phyloP scores from a whole-genome alignment of 495 filamentous ascomycete species.

The Penicillium psychrofluorescens region DNA sequence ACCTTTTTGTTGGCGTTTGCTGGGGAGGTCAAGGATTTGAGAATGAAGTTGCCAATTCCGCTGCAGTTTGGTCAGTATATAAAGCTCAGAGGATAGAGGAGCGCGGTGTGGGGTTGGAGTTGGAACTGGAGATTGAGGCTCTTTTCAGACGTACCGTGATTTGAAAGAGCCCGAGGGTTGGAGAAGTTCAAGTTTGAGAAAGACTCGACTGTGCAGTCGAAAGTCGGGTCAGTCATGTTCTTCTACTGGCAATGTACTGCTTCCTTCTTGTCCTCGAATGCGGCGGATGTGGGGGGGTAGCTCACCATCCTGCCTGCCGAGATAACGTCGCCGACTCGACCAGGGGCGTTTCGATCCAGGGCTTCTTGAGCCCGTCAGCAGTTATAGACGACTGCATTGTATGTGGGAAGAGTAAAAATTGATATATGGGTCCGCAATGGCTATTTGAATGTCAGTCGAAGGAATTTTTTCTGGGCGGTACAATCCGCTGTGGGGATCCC shows the following conservation, averaged over 20 bases:
- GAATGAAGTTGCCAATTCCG: conserved; percentile 73
- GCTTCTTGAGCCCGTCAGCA: conserved; percentile 25
- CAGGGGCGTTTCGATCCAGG: conserved; percentile 67
- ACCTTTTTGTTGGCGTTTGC: conserved; percentile 25
- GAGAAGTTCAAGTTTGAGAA: conserved; percentile 83
- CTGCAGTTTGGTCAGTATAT: conserved; percentile 17
- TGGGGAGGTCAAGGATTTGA: conserved; percentile 34
- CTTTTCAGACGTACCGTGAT: conserved; percentile 49
- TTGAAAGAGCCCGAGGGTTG: conserved; percentile 94
- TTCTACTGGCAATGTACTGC: neutral
- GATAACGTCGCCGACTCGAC: conserved; percentile 62
- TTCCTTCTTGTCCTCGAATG: neutral
- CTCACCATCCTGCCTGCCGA: conserved; percentile 61
- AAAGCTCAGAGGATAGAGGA: neutral
- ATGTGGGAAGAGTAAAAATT: neutral
- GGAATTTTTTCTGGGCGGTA: too few relatives aligned
- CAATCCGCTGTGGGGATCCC: too few relatives aligned
- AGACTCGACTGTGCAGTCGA: conserved; percentile 50
- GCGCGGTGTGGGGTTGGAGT: neutral
- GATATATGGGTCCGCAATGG: too few relatives aligned
- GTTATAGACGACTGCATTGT: neutral
- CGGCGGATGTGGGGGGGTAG: neutral
- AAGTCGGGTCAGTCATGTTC: conserved; percentile 4
- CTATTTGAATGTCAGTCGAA: too few relatives aligned
- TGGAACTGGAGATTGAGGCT: neutral